Evolutionary conservation across 331 rosid species (phyloP), one percentile per base, ranked within the genome.

Genomic region (Stylosanthes scabra): DNA sequence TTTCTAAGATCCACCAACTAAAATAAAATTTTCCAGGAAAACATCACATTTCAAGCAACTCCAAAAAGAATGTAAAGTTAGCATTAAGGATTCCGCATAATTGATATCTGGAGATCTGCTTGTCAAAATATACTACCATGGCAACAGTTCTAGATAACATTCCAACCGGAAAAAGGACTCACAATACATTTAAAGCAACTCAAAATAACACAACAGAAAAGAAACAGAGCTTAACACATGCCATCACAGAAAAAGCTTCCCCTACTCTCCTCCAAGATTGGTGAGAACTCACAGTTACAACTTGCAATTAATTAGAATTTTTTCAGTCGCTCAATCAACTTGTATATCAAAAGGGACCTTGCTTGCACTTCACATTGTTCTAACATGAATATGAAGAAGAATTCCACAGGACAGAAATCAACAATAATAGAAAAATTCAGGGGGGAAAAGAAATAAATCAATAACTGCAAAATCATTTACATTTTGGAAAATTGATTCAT

Each of bases 31-130:
- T 74, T 42, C 52, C 59, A 62, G 42, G 15, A 66, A 68, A 40
- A 70, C 63, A 69, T 37, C 65, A 70, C 28, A 65, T 55, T 74
- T 58, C 28, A 49, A 69, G 71, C 13, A 50, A 58, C 80, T 63
- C 76, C 27, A 49, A 58, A 58, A 66, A 50, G 11, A 34, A 49
- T 68, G 68, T 39, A 16, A 67, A 65, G 16, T 45, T 55, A 9
- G 52, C 60, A 71, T 39, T 78, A 28, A 47, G 80, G 42, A 62
- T 8, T 42, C 68, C 70, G 52, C 50, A 63, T 62, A 62, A 59
- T 16, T 50, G 46, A 73, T 60, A 58, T 41, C 40, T 58, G 27
- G 46, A 73, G 54, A 58, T 41, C 40, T 58, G 27, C 31, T 40
- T 39, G 39, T 41, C 47, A 54, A 71, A 71, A 72, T 56, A 46